A percentile compares a stretch with the other conserved stretches of the same genome.
These are phyloP conservation scores for Sanghuangporus sanghuang DNA, from an alignment of 1,284 basidiomycete genomes.

Conservation along the genomic window DNA sequence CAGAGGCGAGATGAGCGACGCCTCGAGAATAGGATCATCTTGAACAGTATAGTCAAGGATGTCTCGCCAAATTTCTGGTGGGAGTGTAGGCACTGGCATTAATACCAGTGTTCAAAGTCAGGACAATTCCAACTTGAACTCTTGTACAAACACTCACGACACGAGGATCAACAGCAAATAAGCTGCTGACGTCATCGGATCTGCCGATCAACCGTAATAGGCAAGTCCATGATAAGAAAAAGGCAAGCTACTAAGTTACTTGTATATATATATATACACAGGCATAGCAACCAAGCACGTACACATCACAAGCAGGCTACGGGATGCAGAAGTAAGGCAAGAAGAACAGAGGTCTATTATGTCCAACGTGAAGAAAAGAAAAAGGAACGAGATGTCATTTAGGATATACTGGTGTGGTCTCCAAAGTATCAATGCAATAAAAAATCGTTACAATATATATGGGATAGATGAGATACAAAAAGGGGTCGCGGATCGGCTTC, in stretches of 20 bases:
- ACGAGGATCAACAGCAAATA: neutral
- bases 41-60: conserved; percentile 66
- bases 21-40: conserved; percentile 56
- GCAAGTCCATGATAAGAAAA: neutral
- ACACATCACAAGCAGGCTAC: too few relatives aligned
- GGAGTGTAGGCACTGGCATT: conserved; percentile 33
- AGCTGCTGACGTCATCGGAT: neutral
- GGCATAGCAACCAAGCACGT: too few relatives aligned
- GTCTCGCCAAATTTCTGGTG: conserved; percentile 59
- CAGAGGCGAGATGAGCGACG: conserved; percentile 41
- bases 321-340: too few relatives aligned
- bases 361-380: too few relatives aligned
- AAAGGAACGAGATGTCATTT: too few relatives aligned
- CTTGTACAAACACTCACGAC: neutral
- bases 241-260: neutral
- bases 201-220: neutral
- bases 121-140: neutral
- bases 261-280: neutral
- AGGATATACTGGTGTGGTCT: too few relatives aligned
- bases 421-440: neutral
- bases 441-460: neutral
- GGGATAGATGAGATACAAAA: neutral
- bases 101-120: neutral
- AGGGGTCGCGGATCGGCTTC: neutral
- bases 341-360: too few relatives aligned